Base-by-base conservation (phyloP, 345 rosid genomes). In the Noccaea bulbosa region DNA sequence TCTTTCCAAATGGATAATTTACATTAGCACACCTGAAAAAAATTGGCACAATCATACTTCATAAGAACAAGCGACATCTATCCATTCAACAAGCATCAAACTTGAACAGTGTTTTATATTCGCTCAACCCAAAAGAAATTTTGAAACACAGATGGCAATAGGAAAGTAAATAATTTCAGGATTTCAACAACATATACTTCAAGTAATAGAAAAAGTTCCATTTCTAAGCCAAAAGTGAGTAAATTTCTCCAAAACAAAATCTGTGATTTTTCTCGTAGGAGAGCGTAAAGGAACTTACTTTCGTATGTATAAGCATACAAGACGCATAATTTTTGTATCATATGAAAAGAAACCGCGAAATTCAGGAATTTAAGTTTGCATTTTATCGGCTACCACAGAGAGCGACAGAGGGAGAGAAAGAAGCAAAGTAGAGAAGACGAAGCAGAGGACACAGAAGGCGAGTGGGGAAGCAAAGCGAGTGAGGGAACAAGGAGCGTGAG, bases 401-500 rank as follows among this genome's bases (percentile, higher is more conserved):
- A 48, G 45, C 16, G 61, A 52, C 24, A 58, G 27, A 65, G 44
- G 15, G 51, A 45, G 38, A 43, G 8, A 46, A 14, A 53, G 37
- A 65, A 22, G 72, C 43, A n/a, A 50, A 70, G 65, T 47, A 63
- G 8, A 55, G 73, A 20, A 49, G 59, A 53, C 17, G 47, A 70
- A 54, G 69, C 10, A 52, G 56, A 33, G 58, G 38, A 72, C 27
- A 47, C 27, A 47, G 43, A 39, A 75, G 49, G 79, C 80, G 77
- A 72, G 80, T 69, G 77, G 35, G 79, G 49, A 44, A 59, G 57
- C 49, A 15, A 49, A 45, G 80, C 80, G 80, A 71, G 80, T 77
- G 80, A 67, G 77, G 73, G 47, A 65, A 20, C 40, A 63, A 66
- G 76, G 80, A 72, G 77, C 77, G 80, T 71, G 79, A 68, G 41